Evolutionary conservation across 257 asterid genomes (phyloP), one percentile per base, ranked within the genome.

Genomic region (Galeopsis tetrahit): DNA sequence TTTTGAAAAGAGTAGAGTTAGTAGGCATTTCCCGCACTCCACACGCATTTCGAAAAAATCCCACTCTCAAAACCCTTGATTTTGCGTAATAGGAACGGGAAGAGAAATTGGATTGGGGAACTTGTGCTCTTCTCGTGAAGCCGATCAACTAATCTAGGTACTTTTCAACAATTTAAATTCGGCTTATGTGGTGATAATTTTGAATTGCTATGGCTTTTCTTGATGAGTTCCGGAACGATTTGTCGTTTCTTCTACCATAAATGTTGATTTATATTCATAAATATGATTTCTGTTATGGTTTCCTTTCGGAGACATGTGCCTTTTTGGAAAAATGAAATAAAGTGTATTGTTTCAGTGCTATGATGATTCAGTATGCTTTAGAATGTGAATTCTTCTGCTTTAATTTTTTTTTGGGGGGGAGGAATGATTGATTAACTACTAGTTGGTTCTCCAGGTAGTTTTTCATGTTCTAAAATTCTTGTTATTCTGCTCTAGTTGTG

Each of bases 61-160:
- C 58, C 15, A n/a, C 56, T 68, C 35, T 48, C 48, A 66, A 67
- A 67, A 38, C 65, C 33, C 32, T 69, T 6, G 7, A 46, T 32
- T 15, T 11, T 53, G 42, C 51, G 6, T 7, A 11, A 31, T 7
- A 4, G 21, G 60, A 33, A 1, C 15, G 34, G 34, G 4, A 21
- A 44, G 33, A 10, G 35, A 14, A 15, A 31, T 9, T 49, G 4
- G 10, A 14, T 40, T 31, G 67, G 11, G 44, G 67, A 21, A 4
- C 7, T 7, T 21, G 63, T 61, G 17, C 59, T 10, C 28, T 48
- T 71, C 10, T 5, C 31, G 52, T 31, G 2, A 6, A 55, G 5
- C 49, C 9, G 38, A 48, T 48, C 40, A 31, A 49, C 4, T 15
- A 15, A 31, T 49, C 17, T 2, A 21, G 52, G 63, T 55, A 55